phyloP scores from a whole-genome alignment of 495 filamentous ascomycete genomes.

The Glutinoglossum americanum region DNA sequence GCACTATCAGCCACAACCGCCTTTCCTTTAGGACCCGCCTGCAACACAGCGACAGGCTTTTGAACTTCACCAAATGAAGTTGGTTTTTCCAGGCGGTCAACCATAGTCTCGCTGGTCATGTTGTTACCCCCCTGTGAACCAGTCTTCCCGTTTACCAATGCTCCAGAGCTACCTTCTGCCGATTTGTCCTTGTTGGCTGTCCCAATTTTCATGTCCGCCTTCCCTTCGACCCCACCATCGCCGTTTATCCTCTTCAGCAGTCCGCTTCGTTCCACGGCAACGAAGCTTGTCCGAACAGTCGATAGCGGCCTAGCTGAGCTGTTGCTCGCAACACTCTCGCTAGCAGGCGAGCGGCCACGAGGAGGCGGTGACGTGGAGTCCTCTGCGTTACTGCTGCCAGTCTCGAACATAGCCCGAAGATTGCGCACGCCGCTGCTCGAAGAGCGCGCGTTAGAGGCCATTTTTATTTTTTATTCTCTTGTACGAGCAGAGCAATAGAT shows the following conservation, averaged over 20 bases:
- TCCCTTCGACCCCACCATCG: background rate
- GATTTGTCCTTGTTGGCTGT: background rate
- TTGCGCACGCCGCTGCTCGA: slow-evolving; percentile 36
- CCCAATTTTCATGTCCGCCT: background rate
- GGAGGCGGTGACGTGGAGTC: slow-evolving; percentile 35
- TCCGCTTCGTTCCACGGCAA: slow-evolving; percentile 48
- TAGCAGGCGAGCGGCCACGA: slow-evolving; percentile 50
- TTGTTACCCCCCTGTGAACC: background rate
- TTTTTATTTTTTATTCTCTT: background rate
- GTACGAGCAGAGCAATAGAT: background rate
- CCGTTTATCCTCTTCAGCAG: slow-evolving; percentile 9
- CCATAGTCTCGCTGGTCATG: background rate
- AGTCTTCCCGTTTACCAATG: background rate
- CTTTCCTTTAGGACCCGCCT: background rate
- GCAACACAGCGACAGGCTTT: background rate
- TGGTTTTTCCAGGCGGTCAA: background rate
- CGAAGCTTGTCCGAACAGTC: slow-evolving; percentile 67
- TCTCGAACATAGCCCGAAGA: slow-evolving; percentile 79
- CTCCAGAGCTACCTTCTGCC: background rate
- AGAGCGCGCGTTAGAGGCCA: background rate
- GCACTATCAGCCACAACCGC: background rate
- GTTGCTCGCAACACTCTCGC: slow-evolving; percentile 19
- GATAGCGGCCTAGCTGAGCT: slow-evolving; percentile 37
- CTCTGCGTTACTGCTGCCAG: slow-evolving; percentile 30
- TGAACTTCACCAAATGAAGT: background rate